phyloP scores from a whole-genome alignment of 2,329 filamentous ascomycete species.

The Aureobasidium pullulans region DNA sequence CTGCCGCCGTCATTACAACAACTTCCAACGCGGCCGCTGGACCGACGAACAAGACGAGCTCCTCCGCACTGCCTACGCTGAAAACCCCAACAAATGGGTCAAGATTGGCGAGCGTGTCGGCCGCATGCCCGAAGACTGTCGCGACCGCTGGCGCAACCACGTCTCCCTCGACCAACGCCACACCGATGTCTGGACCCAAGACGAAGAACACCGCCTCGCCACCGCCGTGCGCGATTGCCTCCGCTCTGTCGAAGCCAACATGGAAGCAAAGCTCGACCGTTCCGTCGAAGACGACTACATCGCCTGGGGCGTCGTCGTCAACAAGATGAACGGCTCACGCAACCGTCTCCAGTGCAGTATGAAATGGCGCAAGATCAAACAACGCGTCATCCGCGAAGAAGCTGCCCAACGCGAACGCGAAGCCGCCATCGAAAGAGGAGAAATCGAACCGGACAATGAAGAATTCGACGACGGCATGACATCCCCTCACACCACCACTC shows the following conservation, averaged over 20 bases:
- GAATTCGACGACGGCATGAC: slow-evolving; percentile 1
- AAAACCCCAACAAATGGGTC: slow-evolving; percentile 53
- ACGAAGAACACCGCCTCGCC: slow-evolving; percentile 51
- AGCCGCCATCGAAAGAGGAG: not conserved
- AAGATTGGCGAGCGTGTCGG: slow-evolving; percentile 55
- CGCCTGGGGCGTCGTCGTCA: slow-evolving; percentile 59
- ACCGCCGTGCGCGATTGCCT: slow-evolving; percentile 49
- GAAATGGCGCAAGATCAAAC: slow-evolving; percentile 55
- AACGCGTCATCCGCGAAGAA: slow-evolving; percentile 14
- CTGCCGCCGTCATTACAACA: slow-evolving; percentile 58
- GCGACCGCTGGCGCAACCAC: slow-evolving; percentile 65
- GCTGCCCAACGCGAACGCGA: slow-evolving; percentile 20
- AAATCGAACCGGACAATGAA: not conserved
- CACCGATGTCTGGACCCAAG: slow-evolving; percentile 51
- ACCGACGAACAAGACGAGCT: slow-evolving; percentile 51
- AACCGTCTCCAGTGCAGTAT: slow-evolving; percentile 60
- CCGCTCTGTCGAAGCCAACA: slow-evolving; percentile 22
- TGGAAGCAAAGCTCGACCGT: slow-evolving; percentile 24
- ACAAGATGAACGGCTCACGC: slow-evolving; percentile 53
- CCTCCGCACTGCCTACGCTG: slow-evolving; percentile 40
- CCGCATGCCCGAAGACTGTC: slow-evolving; percentile 57
- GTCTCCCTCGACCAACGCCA: slow-evolving; percentile 50
- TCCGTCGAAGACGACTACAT: slow-evolving; percentile 48
- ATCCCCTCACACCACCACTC: not conserved
- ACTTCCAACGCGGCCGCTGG: slow-evolving; percentile 54